Evolutionary conservation across 768 basidiomycete genomes (phyloP).

Genomic region (Suillus brevipes): DNA sequence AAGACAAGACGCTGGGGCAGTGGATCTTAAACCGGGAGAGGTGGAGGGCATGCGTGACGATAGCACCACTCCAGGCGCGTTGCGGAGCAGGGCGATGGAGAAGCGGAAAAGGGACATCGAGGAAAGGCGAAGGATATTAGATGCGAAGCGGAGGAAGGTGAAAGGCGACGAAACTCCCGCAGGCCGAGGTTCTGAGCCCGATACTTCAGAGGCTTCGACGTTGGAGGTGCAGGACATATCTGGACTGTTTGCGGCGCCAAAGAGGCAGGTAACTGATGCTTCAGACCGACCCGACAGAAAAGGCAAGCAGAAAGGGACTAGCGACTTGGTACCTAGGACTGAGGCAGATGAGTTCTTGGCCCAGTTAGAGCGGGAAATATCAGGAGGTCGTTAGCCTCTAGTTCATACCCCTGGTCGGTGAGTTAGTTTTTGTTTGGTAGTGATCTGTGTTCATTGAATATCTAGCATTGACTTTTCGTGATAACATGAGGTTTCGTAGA

Average conservation of each 20-base stretch:
- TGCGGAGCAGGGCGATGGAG: constrained; percentile 54
- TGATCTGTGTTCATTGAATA: background rate
- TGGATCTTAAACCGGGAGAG: constrained; percentile 66
- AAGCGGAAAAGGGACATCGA: constrained; percentile 77
- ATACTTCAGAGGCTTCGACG: background rate
- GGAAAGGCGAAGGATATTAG: constrained; percentile 57
- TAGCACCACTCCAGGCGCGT: constrained; percentile 20
- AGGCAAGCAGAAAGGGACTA: constrained; percentile 14
- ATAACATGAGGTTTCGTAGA: no score
- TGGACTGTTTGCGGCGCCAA: constrained; percentile 56
- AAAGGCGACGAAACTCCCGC: constrained; percentile 15
- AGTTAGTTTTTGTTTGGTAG: background rate
- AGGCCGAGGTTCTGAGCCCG: background rate
- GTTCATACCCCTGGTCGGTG: background rate
- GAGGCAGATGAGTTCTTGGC: constrained; percentile 69
- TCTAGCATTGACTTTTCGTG: background rate
- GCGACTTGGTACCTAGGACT: constrained; percentile 17
- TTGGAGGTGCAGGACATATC: background rate
- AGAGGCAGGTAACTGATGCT: constrained; percentile 31
- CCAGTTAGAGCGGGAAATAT: constrained; percentile 62
- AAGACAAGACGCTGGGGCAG: constrained; percentile 59
- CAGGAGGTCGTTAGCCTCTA: constrained; percentile 27
- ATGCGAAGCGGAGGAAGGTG: constrained; percentile 67
- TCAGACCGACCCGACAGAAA: constrained; percentile 26
- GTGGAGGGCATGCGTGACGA: constrained; percentile 69